These are phyloP conservation scores for Diutina siamensis DNA, from an alignment of 1,139 yeast species.

Conservation along the genomic window DNA sequence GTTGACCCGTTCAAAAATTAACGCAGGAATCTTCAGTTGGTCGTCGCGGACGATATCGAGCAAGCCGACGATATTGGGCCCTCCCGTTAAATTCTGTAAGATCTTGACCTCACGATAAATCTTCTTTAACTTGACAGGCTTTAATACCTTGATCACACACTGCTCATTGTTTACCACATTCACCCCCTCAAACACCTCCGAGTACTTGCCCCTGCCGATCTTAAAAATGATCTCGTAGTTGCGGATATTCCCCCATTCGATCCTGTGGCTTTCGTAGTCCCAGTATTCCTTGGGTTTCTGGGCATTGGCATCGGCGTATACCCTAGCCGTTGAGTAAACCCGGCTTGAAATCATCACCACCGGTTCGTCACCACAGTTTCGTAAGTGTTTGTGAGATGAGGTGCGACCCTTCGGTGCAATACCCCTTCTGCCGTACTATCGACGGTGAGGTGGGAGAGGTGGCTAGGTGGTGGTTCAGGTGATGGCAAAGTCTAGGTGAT, in stretches of 20 bases:
- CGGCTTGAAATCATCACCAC: not conserved
- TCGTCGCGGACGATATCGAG: constrained; percentile 71
- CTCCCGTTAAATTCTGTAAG: constrained; percentile 62
- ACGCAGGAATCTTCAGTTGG: constrained; percentile 61
- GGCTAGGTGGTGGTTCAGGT: not conserved
- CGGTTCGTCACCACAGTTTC: not conserved
- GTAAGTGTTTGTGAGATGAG: not conserved
- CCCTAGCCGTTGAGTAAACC: constrained; percentile 45
- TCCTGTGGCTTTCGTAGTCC: constrained; percentile 75
- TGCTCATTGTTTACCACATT: constrained; percentile 35
- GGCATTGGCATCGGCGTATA: constrained; percentile 78
- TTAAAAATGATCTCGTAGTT: constrained; percentile 86
- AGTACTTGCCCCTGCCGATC: constrained; percentile 94
- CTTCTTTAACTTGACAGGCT: constrained; percentile 80
- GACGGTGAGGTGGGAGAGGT: too few relatives aligned
- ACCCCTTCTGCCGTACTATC: too few relatives aligned
- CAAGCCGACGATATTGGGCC: constrained; percentile 59
- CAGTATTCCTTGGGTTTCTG: constrained; percentile 77
- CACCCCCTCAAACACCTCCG: constrained; percentile 82
- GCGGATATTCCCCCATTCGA: constrained; percentile 62
- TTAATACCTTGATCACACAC: constrained; percentile 82
- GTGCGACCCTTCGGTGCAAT: not conserved
- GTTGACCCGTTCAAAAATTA: constrained; percentile 59
- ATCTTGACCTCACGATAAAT: constrained; percentile 70
- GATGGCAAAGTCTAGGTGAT: not conserved